Evolutionary conservation across 352 stramenopile species (phyloP).

Genomic region (Phytopythium mirpurense): DNA sequence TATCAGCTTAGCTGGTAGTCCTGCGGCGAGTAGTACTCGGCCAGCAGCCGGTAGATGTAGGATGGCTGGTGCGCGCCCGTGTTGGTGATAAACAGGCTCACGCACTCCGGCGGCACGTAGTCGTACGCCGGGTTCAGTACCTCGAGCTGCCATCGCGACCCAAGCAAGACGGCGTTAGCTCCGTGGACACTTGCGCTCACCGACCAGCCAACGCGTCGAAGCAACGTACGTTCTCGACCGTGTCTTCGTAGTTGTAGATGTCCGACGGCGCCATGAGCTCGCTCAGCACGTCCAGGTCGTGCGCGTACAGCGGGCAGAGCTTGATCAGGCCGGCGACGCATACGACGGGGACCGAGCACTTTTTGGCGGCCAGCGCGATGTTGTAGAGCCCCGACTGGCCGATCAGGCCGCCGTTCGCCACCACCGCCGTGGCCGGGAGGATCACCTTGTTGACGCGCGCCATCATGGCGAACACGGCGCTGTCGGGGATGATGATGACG

Average conservation of each 20-base stretch:
- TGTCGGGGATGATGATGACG: conserved; percentile 96
- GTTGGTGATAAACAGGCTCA: conserved; percentile 98
- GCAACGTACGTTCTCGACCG: conserved; percentile 68
- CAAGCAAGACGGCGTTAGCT: conserved; percentile 10
- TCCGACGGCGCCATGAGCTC: conserved; percentile 84
- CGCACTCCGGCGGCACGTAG: conserved; percentile 96
- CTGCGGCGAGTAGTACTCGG: conserved; percentile 97
- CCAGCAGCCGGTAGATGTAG: conserved; percentile 98
- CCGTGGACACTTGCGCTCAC: too few relatives aligned
- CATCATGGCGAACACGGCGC: conserved; percentile 97
- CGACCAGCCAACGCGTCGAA: conserved; percentile 2
- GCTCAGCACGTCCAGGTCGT: conserved; percentile 96
- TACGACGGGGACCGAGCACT: conserved; percentile 96
- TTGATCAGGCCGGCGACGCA: conserved; percentile 97
- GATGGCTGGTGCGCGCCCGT: conserved; percentile 97
- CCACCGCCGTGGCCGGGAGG: conserved; percentile 93
- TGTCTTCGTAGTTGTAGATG: conserved; percentile 90
- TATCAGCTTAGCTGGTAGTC: conserved; percentile 87
- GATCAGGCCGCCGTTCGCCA: conserved; percentile 97
- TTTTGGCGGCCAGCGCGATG: conserved; percentile 93
- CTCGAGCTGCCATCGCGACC: conserved; percentile 66
- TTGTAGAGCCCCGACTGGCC: conserved; percentile 93
- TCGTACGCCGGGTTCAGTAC: conserved; percentile 97
- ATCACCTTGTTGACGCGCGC: conserved; percentile 97
- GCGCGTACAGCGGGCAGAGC: conserved; percentile 96